Percentiles rank a stretch among this genome's conserved stretches.
Conservation (phyloP, 768 basidiomycete genomes). For the Xerocomellus chrysenteron region DNA sequence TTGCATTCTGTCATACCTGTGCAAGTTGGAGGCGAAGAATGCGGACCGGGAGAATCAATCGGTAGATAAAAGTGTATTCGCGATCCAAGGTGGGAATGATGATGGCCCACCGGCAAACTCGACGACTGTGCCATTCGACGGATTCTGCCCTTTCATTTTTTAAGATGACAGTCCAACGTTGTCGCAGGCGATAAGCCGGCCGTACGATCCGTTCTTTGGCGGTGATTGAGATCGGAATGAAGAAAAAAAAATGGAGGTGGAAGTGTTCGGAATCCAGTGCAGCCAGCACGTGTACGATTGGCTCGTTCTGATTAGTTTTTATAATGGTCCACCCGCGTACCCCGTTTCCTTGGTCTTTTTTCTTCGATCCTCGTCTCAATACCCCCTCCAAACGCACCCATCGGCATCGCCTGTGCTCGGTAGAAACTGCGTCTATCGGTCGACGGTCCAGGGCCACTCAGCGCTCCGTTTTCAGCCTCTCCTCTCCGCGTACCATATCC, state of each 20-base stretch:
- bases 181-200: background rate
- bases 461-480: background rate
- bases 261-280: conserved; percentile 8
- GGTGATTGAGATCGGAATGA: background rate
- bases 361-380: conserved; percentile 1
- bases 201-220: background rate
- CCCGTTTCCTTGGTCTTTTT: background rate
- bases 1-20: background rate
- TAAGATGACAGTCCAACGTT: background rate
- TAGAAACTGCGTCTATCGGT: background rate
- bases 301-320: conserved; percentile 27
- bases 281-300: conserved; percentile 29
- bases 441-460: background rate
- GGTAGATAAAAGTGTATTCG: background rate
- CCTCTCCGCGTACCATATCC: background rate
- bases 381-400: background rate
- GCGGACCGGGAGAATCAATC: background rate
- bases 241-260: background rate
- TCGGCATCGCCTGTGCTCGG: background rate
- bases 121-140: too few species aligned
- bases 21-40: background rate
- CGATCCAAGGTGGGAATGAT: background rate
- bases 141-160: background rate
- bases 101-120: too few species aligned
- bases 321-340: conserved; percentile 22